Percentiles rank a stretch among this genome's conserved stretches.
Evolutionary conservation across 352 stramenopile genomes (phyloP).

Genomic region (Phytophthora constricta): DNA sequence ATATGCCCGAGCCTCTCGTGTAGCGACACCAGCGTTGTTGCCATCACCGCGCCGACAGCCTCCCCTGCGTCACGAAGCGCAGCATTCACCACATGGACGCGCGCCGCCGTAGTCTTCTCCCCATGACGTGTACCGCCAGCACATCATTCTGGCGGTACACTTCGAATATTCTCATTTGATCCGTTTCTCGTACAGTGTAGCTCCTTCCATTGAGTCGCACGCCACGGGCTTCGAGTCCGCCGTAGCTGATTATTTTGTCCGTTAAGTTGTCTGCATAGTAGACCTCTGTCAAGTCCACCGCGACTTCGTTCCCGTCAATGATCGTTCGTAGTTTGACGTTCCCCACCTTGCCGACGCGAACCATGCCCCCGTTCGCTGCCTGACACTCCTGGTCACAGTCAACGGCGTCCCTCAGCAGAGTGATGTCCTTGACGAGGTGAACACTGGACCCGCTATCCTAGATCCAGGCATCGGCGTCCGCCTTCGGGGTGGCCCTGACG

Average conservation of each 20-base stretch:
- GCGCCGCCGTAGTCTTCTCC: not conserved
- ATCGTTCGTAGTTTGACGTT: not conserved
- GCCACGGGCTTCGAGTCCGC: not conserved
- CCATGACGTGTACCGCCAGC: conserved; percentile 1
- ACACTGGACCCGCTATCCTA: conserved; percentile 19
- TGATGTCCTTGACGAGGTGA: conserved; percentile 8
- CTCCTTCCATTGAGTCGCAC: not conserved
- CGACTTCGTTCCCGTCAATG: not conserved
- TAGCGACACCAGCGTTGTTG: conserved; percentile 3
- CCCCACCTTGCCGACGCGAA: not conserved
- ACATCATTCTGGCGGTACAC: not conserved
- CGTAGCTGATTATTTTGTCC: not conserved
- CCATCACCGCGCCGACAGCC: not conserved
- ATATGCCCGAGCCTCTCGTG: conserved; percentile 2
- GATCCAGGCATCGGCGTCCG: conserved; percentile 8
- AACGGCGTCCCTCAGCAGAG: conserved; percentile 7
- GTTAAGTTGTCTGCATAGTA: not conserved
- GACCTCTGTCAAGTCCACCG: conserved; percentile 8
- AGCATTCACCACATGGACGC: not conserved
- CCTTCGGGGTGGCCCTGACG: not conserved
- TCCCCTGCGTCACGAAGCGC: not conserved
- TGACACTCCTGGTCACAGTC: conserved; percentile 6
- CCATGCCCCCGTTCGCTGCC: not conserved
- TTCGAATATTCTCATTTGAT: not conserved
- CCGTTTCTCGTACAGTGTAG: not conserved